Conservation (phyloP, 805 yeast species). For the Metschnikowia similis region DNA sequence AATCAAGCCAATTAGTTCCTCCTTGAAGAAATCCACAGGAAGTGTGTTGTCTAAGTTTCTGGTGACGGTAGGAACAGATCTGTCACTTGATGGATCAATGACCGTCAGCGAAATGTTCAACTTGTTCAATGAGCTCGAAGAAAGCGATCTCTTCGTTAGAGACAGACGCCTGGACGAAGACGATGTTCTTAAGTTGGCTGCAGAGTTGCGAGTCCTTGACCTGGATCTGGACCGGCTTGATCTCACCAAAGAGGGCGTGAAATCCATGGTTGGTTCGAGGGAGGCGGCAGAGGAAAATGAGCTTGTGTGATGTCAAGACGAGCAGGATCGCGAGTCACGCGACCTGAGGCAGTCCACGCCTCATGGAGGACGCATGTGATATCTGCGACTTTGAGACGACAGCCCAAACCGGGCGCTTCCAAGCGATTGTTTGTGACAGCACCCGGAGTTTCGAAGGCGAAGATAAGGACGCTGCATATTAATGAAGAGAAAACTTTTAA, state of each 20-base stretch:
- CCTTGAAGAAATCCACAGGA: constrained; percentile 81
- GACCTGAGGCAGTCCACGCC: not conserved
- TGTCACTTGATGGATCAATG: constrained; percentile 27
- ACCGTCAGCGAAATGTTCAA: constrained; percentile 26
- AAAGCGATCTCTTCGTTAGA: constrained; percentile 31
- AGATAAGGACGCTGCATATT: too few species aligned
- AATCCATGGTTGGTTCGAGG: constrained; percentile 7
- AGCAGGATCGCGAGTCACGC: constrained; percentile 2
- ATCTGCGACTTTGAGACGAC: not conserved
- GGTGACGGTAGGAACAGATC: constrained; percentile 46
- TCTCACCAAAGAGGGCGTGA: constrained; percentile 15
- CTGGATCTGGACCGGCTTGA: constrained; percentile 38
- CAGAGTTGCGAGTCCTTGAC: constrained; percentile 29
- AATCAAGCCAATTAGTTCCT: constrained; percentile 65
- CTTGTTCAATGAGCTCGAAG: constrained; percentile 29
- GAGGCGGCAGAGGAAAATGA: not conserved
- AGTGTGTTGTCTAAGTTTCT: constrained; percentile 68
- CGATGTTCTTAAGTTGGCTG: constrained; percentile 32
- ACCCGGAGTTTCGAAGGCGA: not conserved
- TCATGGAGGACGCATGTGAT: not conserved
- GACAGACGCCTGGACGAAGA: constrained; percentile 33
- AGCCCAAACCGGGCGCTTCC: not conserved
- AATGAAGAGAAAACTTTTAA: not conserved
- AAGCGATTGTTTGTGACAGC: not conserved
- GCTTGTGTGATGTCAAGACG: not conserved